Evolutionary conservation across 176 grass and related monocot genomes (phyloP).

Genomic region (Puccinellia tenuiflora): DNA sequence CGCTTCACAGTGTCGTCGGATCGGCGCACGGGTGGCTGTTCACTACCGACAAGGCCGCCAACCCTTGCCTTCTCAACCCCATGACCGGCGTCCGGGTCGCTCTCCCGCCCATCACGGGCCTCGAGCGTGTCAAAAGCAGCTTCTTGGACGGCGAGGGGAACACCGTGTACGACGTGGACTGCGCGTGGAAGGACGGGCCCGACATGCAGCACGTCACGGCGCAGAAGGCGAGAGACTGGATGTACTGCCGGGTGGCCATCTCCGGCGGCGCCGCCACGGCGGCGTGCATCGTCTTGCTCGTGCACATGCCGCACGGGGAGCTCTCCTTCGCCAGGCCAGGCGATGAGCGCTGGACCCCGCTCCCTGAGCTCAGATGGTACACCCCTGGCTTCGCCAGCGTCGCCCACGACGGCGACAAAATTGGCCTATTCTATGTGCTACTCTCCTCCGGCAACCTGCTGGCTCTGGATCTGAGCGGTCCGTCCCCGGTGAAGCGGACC

Average conservation of each 20-base stretch:
- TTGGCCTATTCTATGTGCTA: background rate
- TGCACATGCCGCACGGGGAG: background rate
- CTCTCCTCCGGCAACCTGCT: background rate
- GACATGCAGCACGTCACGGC: background rate
- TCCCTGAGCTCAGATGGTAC: background rate
- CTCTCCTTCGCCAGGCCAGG: conserved; percentile 8
- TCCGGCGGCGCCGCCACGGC: background rate
- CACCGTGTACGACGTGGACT: background rate
- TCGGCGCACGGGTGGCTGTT: conserved; percentile 23
- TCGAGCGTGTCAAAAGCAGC: background rate
- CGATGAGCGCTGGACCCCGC: background rate
- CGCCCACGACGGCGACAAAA: background rate
- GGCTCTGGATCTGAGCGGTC: background rate
- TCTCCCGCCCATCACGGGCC: background rate
- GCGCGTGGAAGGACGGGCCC: background rate
- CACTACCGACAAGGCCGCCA: background rate
- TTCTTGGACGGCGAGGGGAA: background rate
- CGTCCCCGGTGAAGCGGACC: background rate
- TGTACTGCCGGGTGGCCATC: background rate
- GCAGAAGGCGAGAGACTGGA: background rate
- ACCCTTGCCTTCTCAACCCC: conserved; percentile 32
- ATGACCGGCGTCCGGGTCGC: background rate
- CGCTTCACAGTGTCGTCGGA: background rate
- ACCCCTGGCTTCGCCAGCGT: background rate
- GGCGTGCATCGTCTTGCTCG: background rate